Evolutionary conservation across 257 asterid species (phyloP).

Genomic region (Fraxinus americana): DNA sequence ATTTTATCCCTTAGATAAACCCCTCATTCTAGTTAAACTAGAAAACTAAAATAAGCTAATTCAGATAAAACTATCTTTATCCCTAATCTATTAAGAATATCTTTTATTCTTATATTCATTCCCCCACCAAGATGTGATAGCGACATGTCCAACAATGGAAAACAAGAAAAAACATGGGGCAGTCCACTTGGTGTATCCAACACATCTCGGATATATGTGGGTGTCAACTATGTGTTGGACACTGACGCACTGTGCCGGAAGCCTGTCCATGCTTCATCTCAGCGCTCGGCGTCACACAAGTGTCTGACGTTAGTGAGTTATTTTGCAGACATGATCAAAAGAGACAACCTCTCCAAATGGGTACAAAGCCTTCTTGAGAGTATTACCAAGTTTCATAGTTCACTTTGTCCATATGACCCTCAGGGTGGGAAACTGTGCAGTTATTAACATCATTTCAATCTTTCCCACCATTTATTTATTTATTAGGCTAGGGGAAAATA

Average conservation of each 20-base stretch:
- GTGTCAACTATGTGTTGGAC: not conserved
- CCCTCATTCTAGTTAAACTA: too few relatives aligned
- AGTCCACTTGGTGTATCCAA: not conserved
- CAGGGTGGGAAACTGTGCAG: conserved; percentile 14
- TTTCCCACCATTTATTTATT: not conserved
- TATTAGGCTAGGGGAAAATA: not conserved
- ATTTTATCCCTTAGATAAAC: too few relatives aligned
- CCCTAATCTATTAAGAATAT: too few relatives aligned
- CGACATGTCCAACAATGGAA: too few relatives aligned
- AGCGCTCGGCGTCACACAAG: not conserved
- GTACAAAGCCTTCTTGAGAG: not conserved
- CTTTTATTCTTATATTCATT: too few relatives aligned
- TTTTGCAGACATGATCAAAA: not conserved
- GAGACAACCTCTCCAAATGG: not conserved
- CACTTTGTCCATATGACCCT: not conserved
- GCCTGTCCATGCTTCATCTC: not conserved
- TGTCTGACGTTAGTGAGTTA: not conserved
- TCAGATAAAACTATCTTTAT: too few relatives aligned
- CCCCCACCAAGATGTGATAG: too few relatives aligned
- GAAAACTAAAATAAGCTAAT: too few relatives aligned
- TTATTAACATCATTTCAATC: not conserved
- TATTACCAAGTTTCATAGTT: not conserved
- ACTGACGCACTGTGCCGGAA: not conserved
- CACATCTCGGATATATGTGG: not conserved
- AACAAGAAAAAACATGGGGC: too few relatives aligned